Conservation (phyloP, 306 rosid species). For the Bauhinia variegata region DNA sequence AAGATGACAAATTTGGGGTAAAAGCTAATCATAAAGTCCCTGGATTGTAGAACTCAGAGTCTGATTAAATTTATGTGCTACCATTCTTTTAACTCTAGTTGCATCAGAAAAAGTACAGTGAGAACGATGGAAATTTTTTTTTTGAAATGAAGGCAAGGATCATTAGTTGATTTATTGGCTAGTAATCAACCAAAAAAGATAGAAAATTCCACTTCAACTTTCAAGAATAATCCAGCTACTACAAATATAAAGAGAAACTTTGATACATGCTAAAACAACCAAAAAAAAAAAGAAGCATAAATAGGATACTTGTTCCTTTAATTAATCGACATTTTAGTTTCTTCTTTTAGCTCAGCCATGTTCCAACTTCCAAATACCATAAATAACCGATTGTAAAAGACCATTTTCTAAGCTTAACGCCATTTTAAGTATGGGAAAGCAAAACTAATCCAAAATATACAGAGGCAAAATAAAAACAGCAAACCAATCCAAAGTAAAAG, state of each 20-base stretch:
- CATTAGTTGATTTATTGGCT: not conserved
- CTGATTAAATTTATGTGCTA: not conserved
- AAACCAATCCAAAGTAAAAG: not conserved
- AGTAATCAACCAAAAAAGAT: not conserved
- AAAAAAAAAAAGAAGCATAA: slow-evolving; percentile 1
- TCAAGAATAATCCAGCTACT: slow-evolving; percentile 14
- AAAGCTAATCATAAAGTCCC: not conserved
- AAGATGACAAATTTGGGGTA: slow-evolving; percentile 3
- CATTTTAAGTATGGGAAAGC: slow-evolving; percentile 19
- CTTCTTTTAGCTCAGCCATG: not conserved
- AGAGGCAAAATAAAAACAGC: slow-evolving; percentile 27
- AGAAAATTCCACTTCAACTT: not conserved
- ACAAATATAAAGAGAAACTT: slow-evolving; percentile 9
- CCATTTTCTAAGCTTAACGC: slow-evolving; percentile 12
- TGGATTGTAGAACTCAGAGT: not conserved
- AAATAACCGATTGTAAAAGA: slow-evolving; percentile 25
- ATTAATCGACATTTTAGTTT: slow-evolving; percentile 15
- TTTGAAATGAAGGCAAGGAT: not conserved
- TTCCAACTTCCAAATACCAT: not conserved
- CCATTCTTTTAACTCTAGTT: not conserved
- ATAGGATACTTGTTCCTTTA: slow-evolving; percentile 12
- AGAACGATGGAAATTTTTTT: not conserved
- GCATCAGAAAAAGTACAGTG: slow-evolving; percentile 3
- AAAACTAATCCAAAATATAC: slow-evolving; percentile 20
- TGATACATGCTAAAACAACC: not conserved